These are phyloP conservation scores for Cercospora sp. DNA, from an alignment of 2,329 filamentous ascomycete species.

Conservation along the genomic window DNA sequence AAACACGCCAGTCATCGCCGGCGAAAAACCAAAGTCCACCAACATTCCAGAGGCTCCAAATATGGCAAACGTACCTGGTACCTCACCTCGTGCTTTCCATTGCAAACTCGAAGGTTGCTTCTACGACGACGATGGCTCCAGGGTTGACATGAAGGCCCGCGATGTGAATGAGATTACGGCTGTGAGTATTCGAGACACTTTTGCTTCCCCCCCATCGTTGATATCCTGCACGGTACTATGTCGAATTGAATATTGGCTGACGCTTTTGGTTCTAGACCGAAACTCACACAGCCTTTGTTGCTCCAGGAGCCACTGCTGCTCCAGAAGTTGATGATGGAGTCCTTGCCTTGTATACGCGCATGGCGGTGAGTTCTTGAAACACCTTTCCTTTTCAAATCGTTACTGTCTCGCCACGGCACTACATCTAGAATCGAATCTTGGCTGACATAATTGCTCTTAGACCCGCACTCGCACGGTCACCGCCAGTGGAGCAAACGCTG, in stretches of 20 bases:
- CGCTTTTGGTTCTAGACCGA: not conserved
- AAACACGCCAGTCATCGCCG: not conserved
- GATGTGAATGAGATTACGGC: not conserved
- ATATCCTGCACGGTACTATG: no score
- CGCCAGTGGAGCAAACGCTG: not conserved
- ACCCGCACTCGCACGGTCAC: no score
- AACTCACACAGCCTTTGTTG: not conserved
- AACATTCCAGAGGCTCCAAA: not conserved
- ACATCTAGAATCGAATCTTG: no score
- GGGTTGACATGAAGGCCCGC: not conserved
- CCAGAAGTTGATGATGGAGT: not conserved
- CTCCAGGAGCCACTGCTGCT: not conserved
- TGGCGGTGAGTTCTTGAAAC: no score
- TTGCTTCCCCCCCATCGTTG: no score
- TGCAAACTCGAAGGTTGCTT: not conserved
- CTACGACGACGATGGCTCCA: not conserved
- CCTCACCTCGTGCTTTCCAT: not conserved
- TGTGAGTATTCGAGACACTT: no score
- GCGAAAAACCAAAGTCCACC: not conserved
- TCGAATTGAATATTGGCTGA: not conserved
- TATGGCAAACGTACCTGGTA: not conserved
- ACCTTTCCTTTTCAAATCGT: no score
- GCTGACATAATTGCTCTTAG: no score
- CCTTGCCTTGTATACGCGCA: no score
- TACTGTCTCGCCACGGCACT: no score